Percentiles rank a stretch among this genome's conserved stretches.
phyloP scores from a whole-genome alignment of 441 rosid genomes.

The Flueggea neowawraea region DNA sequence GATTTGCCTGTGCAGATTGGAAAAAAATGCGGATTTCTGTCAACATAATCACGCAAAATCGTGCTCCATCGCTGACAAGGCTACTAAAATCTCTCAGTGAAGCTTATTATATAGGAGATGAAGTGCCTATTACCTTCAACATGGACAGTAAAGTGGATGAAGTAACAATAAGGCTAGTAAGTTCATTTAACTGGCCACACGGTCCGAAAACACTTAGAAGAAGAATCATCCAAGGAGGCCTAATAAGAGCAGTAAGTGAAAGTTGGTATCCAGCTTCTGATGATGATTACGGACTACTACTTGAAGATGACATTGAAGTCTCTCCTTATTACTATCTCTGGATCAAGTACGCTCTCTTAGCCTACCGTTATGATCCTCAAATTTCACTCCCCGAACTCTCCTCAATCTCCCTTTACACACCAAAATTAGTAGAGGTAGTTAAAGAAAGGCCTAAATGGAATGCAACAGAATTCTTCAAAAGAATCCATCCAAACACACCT shows the following conservation, averaged over 20 bases:
- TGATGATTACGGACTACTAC: constrained; percentile 83
- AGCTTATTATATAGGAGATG: constrained; percentile 84
- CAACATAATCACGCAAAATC: constrained; percentile 89
- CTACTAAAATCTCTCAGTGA: constrained; percentile 70
- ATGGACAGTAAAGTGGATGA: constrained; percentile 94
- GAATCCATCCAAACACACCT: constrained; percentile 86
- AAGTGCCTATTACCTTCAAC: constrained; percentile 85
- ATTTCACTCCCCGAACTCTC: constrained; percentile 83
- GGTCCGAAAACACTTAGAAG: constrained; percentile 84
- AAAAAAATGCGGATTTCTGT: constrained; percentile 83
- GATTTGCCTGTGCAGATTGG: constrained; percentile 65
- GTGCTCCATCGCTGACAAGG: constrained; percentile 62
- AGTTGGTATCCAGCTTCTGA: constrained; percentile 97
- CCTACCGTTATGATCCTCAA: constrained; percentile 93
- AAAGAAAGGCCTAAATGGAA: constrained; percentile 97
- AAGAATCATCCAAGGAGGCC: constrained; percentile 97
- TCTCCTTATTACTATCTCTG: constrained; percentile 93
- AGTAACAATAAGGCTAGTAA: constrained; percentile 67
- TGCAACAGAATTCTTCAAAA: constrained; percentile 79
- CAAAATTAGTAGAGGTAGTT: constrained; percentile 80
- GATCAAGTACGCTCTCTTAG: constrained; percentile 89
- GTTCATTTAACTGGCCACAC: constrained; percentile 84
- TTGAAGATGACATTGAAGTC: constrained; percentile 96
- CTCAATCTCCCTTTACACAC: constrained; percentile 90
- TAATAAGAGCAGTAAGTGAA: constrained; percentile 98